Evolutionary conservation across 305 asterid species (phyloP), one percentile per base, ranked within the genome.

Genomic region (Fraxinus albicans): DNA sequence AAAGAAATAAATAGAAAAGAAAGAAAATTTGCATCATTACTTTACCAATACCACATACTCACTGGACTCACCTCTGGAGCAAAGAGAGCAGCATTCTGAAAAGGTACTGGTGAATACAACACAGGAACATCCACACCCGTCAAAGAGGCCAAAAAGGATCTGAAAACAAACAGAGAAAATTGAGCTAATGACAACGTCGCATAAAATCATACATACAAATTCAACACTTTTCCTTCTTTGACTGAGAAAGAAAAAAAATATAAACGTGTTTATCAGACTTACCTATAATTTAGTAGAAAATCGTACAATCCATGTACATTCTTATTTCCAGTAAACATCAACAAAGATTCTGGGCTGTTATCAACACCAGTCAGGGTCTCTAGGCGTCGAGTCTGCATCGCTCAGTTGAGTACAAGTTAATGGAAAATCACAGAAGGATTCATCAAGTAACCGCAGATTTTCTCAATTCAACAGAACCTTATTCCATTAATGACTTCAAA

Each of bases 231-330:
- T 50, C 76, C 78, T 72, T 17, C 33, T 84, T 77, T 58, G 34
- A 76, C 29, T 75, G 53, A 50, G 74, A 29, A 15, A 44, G 7
- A 29, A 77, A 42, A 27, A 81, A 47, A 50, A 78, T 44, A 73
- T 42, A 60, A 82, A 80, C 63, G 73, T 82, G 67, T 10, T 21
- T 53, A 21, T 47, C 47, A 9, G 73, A 76, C 93, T 85, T 50
- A 95, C 98, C 98, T 93, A 85, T 91, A 93, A 84, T 95, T 93
- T 76, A 95, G 88, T 84, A 96, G 88, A 86, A 95, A 87, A 79
- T 95, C 98, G 78, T 91, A 96, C 85, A 95, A 83, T 13, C 90
- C 95, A 60, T 95, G 96, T 36, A 92, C 93, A 78, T 88, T 91
- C 85, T 85, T 85, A 83, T 91, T 89, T 85, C 98, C 97, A 82